Base-by-base conservation (phyloP, 177 flowering plant species). In the Vitis hybrid region DNA sequence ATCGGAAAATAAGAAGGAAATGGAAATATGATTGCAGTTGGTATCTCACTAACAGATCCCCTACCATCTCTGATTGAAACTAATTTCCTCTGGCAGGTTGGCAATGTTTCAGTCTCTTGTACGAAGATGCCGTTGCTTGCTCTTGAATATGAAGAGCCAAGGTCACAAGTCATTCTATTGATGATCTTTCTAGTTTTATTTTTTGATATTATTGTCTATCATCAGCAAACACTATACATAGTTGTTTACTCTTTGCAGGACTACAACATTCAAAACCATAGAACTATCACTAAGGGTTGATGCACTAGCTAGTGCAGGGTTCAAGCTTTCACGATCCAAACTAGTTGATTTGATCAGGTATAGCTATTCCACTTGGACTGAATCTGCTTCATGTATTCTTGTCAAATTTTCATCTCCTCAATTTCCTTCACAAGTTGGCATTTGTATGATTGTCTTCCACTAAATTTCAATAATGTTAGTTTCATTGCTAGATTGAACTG, bases 301-400 rank as follows among this genome's bases (percentile, higher is more conserved):
- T 84, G 91, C 97, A 52, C 57, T 95, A 59, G 99, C 97, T 55
- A 92, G 99, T 84, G 99, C 97, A n/a, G 99, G 99, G 62, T 95
- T 86, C 72, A 91, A 93, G 80, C 83, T 91, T 72, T 95, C 99
- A 52, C 84, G 98, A 63, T 86, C 99, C 56, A 92, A 95, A 78
- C 80, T 95, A 74, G 94, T 86, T 72, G 81, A 81, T 77, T 78
- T 90, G 75, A 90, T 95, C 80, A 87, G 98, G 99, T 94, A 82
- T 14, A 18, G 57, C 68, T 54, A 59, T 3, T 24, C 55, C n/a
- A 50, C 60, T 20, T 64, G 11, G 8, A 7, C 2, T 12, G 17
- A 65, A 49, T 22, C 28, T 18, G 4, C 22, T 64, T 11, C 17
- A 17, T 8, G 28, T 9, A 17, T 9, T 11, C 61, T 20, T 58